Conservation (phyloP, 495 filamentous ascomycete genomes). For the Xylaria flabelliformis region DNA sequence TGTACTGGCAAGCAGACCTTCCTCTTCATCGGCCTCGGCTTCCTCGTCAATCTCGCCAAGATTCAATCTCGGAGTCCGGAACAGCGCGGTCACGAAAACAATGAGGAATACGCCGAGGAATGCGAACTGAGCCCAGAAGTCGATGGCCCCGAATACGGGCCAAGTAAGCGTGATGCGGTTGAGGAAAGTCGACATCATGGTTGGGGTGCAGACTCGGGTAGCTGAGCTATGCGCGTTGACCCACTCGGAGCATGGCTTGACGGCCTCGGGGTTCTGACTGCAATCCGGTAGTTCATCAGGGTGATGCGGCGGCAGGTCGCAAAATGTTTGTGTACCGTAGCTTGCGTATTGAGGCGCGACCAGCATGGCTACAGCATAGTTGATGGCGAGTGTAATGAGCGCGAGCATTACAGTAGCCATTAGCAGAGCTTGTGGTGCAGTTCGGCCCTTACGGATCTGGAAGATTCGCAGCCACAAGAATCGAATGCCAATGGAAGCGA, state of each 20-base stretch:
- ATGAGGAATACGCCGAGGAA: slow-evolving; percentile 86
- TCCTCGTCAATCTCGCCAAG: slow-evolving; percentile 81
- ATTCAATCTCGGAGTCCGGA: slow-evolving; percentile 80
- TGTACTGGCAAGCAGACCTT: slow-evolving; percentile 83
- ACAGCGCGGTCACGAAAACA: slow-evolving; percentile 73
- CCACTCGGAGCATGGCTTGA: slow-evolving; percentile 82
- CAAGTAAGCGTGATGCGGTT: slow-evolving; percentile 95
- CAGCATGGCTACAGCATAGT: slow-evolving; percentile 90
- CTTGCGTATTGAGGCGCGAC: slow-evolving; percentile 94
- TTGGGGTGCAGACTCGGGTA: slow-evolving; percentile 87
- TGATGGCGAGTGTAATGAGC: slow-evolving; percentile 84
- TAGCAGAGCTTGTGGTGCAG: slow-evolving; percentile 90
- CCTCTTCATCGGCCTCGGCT: slow-evolving; percentile 92
- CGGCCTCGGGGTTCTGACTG: slow-evolving; percentile 68
- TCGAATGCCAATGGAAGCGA: slow-evolving; percentile 86
- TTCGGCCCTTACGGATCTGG: slow-evolving; percentile 85
- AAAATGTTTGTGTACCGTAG: slow-evolving; percentile 94
- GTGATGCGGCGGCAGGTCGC: slow-evolving; percentile 64
- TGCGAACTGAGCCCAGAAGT: slow-evolving; percentile 94
- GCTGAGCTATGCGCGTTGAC: slow-evolving; percentile 57
- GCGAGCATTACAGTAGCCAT: slow-evolving; percentile 89
- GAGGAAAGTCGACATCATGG: slow-evolving; percentile 86
- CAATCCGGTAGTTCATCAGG: slow-evolving; percentile 77
- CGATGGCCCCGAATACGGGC: slow-evolving; percentile 90
- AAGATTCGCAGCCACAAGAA: slow-evolving; percentile 95